Percentiles rank a stretch among this genome's conserved stretches.
Evolutionary conservation across 495 filamentous ascomycete genomes (phyloP).

Genomic region (Podospora anserina): DNA sequence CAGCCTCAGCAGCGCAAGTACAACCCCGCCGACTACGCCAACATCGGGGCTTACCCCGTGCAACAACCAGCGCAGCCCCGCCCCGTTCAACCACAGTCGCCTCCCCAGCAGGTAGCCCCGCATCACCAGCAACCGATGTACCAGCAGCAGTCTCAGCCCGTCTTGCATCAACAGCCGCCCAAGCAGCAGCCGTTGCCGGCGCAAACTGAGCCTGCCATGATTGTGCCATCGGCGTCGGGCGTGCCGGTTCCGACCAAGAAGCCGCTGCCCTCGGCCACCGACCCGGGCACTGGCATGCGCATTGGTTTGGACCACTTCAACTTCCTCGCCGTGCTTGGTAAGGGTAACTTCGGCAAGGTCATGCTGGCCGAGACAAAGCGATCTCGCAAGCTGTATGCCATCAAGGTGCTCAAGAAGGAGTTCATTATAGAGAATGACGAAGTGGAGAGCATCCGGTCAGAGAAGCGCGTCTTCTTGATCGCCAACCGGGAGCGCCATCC

Average conservation of each 20-base stretch:
- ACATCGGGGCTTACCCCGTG: conserved; percentile 50
- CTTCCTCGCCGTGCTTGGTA: conserved; percentile 96
- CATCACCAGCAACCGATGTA: conserved; percentile 41
- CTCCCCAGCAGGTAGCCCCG: conserved; percentile 21
- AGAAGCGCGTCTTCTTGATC: conserved; percentile 95
- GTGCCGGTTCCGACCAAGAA: conserved; percentile 44
- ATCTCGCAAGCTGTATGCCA: conserved; percentile 88
- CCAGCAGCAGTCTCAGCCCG: conserved; percentile 29
- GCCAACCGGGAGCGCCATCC: conserved; percentile 98
- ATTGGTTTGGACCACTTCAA: conserved; percentile 99
- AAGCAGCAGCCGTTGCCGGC: conserved; percentile 43
- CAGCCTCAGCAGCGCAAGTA: conserved; percentile 59
- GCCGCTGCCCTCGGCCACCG: conserved; percentile 56
- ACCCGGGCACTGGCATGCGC: conserved; percentile 63
- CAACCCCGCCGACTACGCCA: conserved; percentile 69
- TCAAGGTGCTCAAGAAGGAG: conserved; percentile 99
- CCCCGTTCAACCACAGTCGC: conserved; percentile 31
- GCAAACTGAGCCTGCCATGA: conserved; percentile 28
- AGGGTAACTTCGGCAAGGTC: conserved; percentile 99
- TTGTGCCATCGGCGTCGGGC: conserved; percentile 29
- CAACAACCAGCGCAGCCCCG: conserved; percentile 39
- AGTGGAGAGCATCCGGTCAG: conserved; percentile 97
- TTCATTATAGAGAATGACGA: conserved; percentile 99
- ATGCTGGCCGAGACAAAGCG: conserved; percentile 98
- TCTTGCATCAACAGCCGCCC: conserved; percentile 29